phyloP scores from a whole-genome alignment of 1,284 basidiomycete species.

The Sphagnurus paluster region DNA sequence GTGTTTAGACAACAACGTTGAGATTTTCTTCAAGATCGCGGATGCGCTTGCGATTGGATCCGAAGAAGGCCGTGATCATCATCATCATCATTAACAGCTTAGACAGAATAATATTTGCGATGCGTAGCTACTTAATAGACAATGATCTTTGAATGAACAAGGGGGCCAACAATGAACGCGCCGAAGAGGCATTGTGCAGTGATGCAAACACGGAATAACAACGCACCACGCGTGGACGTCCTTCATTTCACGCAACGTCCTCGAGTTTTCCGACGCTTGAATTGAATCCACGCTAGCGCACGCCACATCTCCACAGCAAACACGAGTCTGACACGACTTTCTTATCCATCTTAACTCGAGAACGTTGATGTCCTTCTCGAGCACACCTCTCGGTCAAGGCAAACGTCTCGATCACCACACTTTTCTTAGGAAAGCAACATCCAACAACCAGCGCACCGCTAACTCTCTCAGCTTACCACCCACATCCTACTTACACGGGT shows the following conservation, averaged over 20 bases:
- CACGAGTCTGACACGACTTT: conserved; percentile 4
- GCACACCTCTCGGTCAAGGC: conserved; percentile 78
- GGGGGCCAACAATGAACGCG: neutral
- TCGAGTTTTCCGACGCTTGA: neutral
- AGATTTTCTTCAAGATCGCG: conserved; percentile 46
- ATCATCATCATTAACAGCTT: no score
- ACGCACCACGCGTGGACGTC: neutral
- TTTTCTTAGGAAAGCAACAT: conserved; percentile 65
- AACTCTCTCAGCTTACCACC: conserved; percentile 44
- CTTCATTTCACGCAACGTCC: neutral
- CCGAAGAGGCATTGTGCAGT: conserved; percentile 6
- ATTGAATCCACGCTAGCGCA: neutral
- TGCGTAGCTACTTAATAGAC: no score
- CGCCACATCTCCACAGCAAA: neutral
- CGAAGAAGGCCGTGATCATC: neutral
- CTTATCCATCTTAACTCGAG: conserved; percentile 5
- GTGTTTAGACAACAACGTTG: conserved; percentile 39
- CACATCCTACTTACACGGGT: conserved; percentile 72
- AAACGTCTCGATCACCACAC: conserved; percentile 78
- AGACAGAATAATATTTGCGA: no score
- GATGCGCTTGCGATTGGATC: conserved; percentile 34
- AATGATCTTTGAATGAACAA: neutral
- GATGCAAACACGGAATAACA: conserved; percentile 15
- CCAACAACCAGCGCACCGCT: conserved; percentile 36
- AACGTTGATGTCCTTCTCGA: conserved; percentile 78